phyloP scores from a whole-genome alignment of 2,329 filamentous ascomycete species.

The Coniochaeta sp. region DNA sequence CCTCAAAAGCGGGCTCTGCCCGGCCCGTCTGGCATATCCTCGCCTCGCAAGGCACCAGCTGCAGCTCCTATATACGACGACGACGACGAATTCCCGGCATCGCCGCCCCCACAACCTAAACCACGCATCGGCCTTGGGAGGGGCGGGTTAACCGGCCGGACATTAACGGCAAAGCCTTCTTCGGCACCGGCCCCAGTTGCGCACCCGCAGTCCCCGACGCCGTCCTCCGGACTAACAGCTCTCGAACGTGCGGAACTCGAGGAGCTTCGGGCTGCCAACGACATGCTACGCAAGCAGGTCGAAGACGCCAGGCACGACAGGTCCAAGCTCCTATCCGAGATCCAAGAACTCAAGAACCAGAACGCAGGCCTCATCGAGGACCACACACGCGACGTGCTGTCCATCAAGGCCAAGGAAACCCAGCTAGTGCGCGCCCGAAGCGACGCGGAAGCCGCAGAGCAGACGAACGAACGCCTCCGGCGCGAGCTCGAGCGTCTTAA shows the following conservation, averaged over 20 bases:
- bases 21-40: slow-evolving; percentile 40
- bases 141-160: slow-evolving; percentile 78
- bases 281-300: slow-evolving; percentile 63
- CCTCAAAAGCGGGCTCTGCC: slow-evolving; percentile 48
- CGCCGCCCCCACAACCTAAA: slow-evolving; percentile 44
- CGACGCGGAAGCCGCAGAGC: slow-evolving; percentile 82
- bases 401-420: slow-evolving; percentile 97
- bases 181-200: slow-evolving; percentile 40
- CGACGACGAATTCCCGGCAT: slow-evolving; percentile 42
- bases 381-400: slow-evolving; percentile 88
- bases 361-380: slow-evolving; percentile 97
- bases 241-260: slow-evolving; percentile 91
- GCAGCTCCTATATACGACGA: slow-evolving; percentile 50
- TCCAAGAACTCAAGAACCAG: slow-evolving; percentile 91
- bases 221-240: slow-evolving; percentile 59
- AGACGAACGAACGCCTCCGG: slow-evolving; percentile 73
- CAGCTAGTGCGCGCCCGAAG: slow-evolving; percentile 87
- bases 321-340: slow-evolving; percentile 73
- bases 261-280: slow-evolving; percentile 77
- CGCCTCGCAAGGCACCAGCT: slow-evolving; percentile 39
- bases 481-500: slow-evolving; percentile 91
- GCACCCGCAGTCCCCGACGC: slow-evolving; percentile 48
- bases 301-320: slow-evolving; percentile 80
- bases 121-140: slow-evolving; percentile 62
- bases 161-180: slow-evolving; percentile 64